A percentile compares a stretch with the other conserved stretches of the same genome.
Conservation (phyloP, 2,329 filamentous ascomycete genomes). For the Monosporascus sp. region DNA sequence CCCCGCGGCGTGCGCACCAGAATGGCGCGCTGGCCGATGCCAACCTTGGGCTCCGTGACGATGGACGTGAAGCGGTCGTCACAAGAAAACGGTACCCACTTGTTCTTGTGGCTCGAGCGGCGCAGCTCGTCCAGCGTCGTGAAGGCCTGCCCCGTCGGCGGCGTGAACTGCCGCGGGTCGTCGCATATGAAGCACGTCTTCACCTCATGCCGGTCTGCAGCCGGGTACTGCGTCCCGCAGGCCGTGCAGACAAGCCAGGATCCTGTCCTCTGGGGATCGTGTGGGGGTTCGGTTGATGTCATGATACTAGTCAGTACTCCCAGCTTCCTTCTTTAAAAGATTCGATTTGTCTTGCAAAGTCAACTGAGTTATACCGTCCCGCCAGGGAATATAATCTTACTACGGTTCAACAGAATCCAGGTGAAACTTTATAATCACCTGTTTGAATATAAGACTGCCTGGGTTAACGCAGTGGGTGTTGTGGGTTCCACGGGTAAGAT, state of each 20-base stretch:
- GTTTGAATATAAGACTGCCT: too few relatives aligned
- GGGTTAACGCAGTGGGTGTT: too few relatives aligned
- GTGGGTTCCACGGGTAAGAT: too few relatives aligned
- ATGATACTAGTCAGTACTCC: constrained; percentile 1
- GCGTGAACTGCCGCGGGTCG: constrained; percentile 66
- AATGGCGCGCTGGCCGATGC: constrained; percentile 70
- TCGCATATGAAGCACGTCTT: constrained; percentile 66
- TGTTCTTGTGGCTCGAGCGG: constrained; percentile 43
- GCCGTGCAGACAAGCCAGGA: constrained; percentile 55
- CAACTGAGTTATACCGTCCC: too few relatives aligned
- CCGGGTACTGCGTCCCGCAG: constrained; percentile 66
- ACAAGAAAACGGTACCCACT: constrained; percentile 40
- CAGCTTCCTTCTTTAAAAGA: too few relatives aligned
- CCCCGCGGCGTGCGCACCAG: constrained; percentile 60
- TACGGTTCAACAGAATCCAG: too few relatives aligned
- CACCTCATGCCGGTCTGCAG: constrained; percentile 39
- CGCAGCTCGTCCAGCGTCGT: constrained; percentile 49
- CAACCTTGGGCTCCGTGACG: constrained; percentile 52
- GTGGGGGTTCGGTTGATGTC: constrained; percentile 6
- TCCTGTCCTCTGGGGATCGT: constrained; percentile 18
- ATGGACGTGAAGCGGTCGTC: constrained; percentile 43
- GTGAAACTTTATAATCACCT: too few relatives aligned
- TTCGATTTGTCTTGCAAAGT: too few relatives aligned
- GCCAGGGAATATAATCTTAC: too few relatives aligned
- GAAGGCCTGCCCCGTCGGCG: constrained; percentile 58